A percentile compares a stretch with the other conserved stretches of the same genome.
Conservation (phyloP, 495 filamentous ascomycete genomes). For the Lentithecium fluviatile region DNA sequence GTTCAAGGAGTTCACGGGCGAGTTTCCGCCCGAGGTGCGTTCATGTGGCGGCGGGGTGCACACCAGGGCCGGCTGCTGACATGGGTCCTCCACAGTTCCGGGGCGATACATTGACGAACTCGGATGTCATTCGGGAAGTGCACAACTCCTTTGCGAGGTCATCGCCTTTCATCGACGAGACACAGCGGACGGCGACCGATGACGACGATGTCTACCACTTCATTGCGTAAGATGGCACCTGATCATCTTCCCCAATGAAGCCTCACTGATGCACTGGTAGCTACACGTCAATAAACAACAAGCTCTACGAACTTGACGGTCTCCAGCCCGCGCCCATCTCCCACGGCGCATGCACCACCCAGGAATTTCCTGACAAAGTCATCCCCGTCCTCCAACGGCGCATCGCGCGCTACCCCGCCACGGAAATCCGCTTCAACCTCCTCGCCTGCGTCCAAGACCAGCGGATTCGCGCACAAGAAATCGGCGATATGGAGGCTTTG, state of each 20-base stretch:
- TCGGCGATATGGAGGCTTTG: slow-evolving; percentile 78
- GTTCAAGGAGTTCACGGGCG: slow-evolving; percentile 89
- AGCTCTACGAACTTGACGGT: slow-evolving; percentile 92
- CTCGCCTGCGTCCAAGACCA: slow-evolving; percentile 87
- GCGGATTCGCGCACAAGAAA: slow-evolving; percentile 69
- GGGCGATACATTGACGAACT: slow-evolving; percentile 66
- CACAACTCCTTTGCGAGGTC: slow-evolving; percentile 91
- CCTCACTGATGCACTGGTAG: slow-evolving; percentile 4
- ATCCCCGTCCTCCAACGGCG: slow-evolving; percentile 82
- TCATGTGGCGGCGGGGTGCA: background rate
- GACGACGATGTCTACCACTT: slow-evolving; percentile 94
- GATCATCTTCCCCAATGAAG: background rate
- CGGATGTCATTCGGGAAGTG: slow-evolving; percentile 80
- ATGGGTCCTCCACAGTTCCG: slow-evolving; percentile 46
- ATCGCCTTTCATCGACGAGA: slow-evolving; percentile 90
- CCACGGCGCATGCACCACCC: slow-evolving; percentile 70
- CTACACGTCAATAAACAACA: slow-evolving; percentile 76
- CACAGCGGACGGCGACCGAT: slow-evolving; percentile 56
- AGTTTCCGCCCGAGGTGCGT: slow-evolving; percentile 73
- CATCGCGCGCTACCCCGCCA: slow-evolving; percentile 78
- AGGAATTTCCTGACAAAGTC: slow-evolving; percentile 75
- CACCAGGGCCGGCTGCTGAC: background rate
- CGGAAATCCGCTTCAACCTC: slow-evolving; percentile 93
- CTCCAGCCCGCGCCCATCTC: slow-evolving; percentile 87
- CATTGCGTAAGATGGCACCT: slow-evolving; percentile 57